Base-by-base conservation (phyloP, 257 asterid species). In the Verbena officinalis region DNA sequence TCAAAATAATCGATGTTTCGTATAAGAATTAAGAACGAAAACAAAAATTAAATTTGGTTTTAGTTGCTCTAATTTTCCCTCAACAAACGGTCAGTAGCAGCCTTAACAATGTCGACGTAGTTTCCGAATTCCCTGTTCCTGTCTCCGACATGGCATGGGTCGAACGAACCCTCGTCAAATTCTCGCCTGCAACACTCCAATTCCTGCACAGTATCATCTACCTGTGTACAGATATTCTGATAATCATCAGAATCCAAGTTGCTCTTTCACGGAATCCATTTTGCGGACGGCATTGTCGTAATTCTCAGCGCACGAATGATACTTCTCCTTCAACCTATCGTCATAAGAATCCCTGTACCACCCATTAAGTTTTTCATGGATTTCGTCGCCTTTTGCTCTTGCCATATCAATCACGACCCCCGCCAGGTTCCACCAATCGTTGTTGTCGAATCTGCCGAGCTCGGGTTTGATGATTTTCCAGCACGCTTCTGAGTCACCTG, bases 301-400 rank as follows among this genome's bases (percentile, higher is more conserved):
- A 36, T 70, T 80, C 49, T 58, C 54, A 0, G 76, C 60, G 48
- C 85, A 80, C 2, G 67, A 54, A 5, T 1, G 5, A 40, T 73
- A 76, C 53, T 67, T 67, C 10, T 20, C 8, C 53, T 54, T 76
- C 69, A 67, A 21, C 1, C 5, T 14, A 1, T 53, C 50, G 40
- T 70, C 53, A 9, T 5, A 9, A 2, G 67, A 68, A 20, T 67
- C 67, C 3, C 24, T 5, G 60, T 21, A 8, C 13, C 39, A 58
- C n/a, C 19, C 33, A 5, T 64, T 43, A 10, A 79, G 69, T 33
- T 63, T 14, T 0, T 52, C 60, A 7, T 48, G 56, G 33, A 71
- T 64, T n/a, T 40, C 59, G 0, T 30, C 4, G 0, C 71, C 68
- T 66, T 54, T 67, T 36, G n/a, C 64, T 39, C 8, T 30, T 1